These are phyloP conservation scores for Monosporascus sp. DNA, from an alignment of 2,329 filamentous ascomycete species.

Conservation along the genomic window DNA sequence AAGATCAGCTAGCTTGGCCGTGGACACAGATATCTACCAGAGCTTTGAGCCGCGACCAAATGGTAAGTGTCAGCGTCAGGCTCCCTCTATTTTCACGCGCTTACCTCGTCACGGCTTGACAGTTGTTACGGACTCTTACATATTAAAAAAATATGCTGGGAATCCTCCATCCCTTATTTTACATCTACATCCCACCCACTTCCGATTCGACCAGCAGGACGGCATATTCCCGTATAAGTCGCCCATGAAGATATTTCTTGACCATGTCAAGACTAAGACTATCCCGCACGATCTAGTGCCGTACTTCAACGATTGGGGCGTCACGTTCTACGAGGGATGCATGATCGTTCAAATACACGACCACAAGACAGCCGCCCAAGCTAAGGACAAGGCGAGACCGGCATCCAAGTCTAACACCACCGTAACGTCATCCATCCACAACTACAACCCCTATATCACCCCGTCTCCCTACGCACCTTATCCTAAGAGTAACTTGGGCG, in stretches of 20 bases:
- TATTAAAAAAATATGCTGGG: slow-evolving; percentile 76
- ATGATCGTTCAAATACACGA: slow-evolving; percentile 93
- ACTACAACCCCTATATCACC: slow-evolving; percentile 84
- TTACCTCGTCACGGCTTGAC: slow-evolving; percentile 11
- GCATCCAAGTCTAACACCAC: slow-evolving; percentile 56
- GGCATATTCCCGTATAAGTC: slow-evolving; percentile 89
- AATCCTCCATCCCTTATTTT: slow-evolving; percentile 77
- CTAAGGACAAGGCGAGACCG: slow-evolving; percentile 53
- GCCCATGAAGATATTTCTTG: slow-evolving; percentile 76
- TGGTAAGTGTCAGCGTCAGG: slow-evolving; percentile 32
- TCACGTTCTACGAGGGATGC: slow-evolving; percentile 89
- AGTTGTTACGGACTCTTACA: slow-evolving; percentile 73
- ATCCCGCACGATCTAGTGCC: slow-evolving; percentile 86
- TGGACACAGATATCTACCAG: slow-evolving; percentile 35
- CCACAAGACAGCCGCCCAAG: slow-evolving; percentile 63
- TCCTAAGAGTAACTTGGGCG: slow-evolving; percentile 46
- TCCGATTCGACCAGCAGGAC: slow-evolving; percentile 90
- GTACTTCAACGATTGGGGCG: slow-evolving; percentile 65
- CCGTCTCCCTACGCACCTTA: slow-evolving; percentile 82
- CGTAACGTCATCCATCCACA: slow-evolving; percentile 80
- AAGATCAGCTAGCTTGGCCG: slow-evolving; percentile 42
- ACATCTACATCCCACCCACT: slow-evolving; percentile 80
- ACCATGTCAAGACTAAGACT: slow-evolving; percentile 71
- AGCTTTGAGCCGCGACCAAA: slow-evolving; percentile 47
- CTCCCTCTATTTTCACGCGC: slow-evolving; percentile 8